A percentile compares a stretch with the other conserved stretches of the same genome.
Evolutionary conservation across 2,329 filamentous ascomycete species (phyloP).

Genomic region (Penicillium psychrosexuale): DNA sequence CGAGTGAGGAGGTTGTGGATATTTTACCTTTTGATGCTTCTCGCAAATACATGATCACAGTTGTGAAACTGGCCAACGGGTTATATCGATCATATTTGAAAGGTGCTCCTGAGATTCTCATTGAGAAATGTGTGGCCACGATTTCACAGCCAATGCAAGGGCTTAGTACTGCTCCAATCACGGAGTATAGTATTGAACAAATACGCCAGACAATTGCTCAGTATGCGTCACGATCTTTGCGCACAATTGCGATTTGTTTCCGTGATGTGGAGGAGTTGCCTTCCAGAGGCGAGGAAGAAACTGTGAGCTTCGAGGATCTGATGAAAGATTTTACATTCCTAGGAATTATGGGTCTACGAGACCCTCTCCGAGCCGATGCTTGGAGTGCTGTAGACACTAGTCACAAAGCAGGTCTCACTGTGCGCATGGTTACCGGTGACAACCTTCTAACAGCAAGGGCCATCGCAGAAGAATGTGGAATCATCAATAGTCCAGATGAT

Average conservation of each 20-base stretch:
- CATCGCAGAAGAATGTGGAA: slow-evolving; percentile 66
- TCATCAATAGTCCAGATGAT: slow-evolving; percentile 47
- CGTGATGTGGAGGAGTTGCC: slow-evolving; percentile 67
- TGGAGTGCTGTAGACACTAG: slow-evolving; percentile 59
- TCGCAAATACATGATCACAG: slow-evolving; percentile 60
- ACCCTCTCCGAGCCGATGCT: slow-evolving; percentile 61
- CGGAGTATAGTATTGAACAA: slow-evolving; percentile 17
- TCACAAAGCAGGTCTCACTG: slow-evolving; percentile 59
- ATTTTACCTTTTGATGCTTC: slow-evolving; percentile 70
- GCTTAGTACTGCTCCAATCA: not conserved
- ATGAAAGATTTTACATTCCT: slow-evolving; percentile 65
- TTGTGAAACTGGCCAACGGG: slow-evolving; percentile 34
- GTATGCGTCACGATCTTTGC: slow-evolving; percentile 56
- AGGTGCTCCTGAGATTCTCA: slow-evolving; percentile 45
- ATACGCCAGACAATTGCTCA: slow-evolving; percentile 28
- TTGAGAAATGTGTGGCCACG: slow-evolving; percentile 29
- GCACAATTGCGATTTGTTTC: slow-evolving; percentile 70
- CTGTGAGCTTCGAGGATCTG: slow-evolving; percentile 51
- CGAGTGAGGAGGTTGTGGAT: slow-evolving; percentile 59
- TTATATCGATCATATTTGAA: slow-evolving; percentile 44
- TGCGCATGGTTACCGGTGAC: slow-evolving; percentile 66
- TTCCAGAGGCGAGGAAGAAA: not conserved
- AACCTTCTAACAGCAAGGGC: slow-evolving; percentile 64
- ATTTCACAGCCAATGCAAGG: slow-evolving; percentile 14
- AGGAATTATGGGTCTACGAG: slow-evolving; percentile 62